phyloP scores from a whole-genome alignment of 495 filamentous ascomycete genomes.

The Penicillium antarcticum region DNA sequence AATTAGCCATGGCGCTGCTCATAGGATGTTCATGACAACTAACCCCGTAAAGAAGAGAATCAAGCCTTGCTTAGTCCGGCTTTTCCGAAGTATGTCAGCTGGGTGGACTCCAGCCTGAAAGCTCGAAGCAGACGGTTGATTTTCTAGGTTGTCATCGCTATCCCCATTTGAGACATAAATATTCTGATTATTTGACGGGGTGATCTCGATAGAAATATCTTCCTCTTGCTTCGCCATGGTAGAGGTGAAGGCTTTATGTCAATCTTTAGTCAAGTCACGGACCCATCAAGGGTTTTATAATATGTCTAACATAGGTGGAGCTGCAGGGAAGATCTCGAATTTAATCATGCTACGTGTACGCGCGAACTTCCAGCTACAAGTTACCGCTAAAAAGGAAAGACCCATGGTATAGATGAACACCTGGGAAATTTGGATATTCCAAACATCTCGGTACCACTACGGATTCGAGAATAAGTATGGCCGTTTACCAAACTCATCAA shows the following conservation, averaged over 20 bases:
- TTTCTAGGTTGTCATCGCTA: constrained; percentile 1
- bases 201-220: neutral
- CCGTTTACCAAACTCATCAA: no score
- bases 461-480: neutral
- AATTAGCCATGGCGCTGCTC: neutral
- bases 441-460: neutral
- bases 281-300: neutral
- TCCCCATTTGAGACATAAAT: neutral
- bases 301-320: no score
- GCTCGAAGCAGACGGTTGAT: constrained; percentile 1
- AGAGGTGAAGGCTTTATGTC: no score
- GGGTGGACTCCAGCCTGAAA: constrained; percentile 21
- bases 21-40: neutral
- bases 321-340: no score
- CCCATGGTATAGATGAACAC: no score
- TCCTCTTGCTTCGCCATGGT: neutral
- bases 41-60: constrained; percentile 21
- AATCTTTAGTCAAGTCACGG: no score
- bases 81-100: constrained; percentile 19
- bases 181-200: neutral
- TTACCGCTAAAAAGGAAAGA: no score
- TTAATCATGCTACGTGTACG: no score
- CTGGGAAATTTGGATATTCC: no score
- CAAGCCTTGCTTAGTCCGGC: constrained; percentile 21
- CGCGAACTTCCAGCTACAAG: no score